A percentile compares a stretch with the other conserved stretches of the same genome.
Conservation (phyloP, 1,284 basidiomycete genomes). For the Papiliotrema laurentii region DNA sequence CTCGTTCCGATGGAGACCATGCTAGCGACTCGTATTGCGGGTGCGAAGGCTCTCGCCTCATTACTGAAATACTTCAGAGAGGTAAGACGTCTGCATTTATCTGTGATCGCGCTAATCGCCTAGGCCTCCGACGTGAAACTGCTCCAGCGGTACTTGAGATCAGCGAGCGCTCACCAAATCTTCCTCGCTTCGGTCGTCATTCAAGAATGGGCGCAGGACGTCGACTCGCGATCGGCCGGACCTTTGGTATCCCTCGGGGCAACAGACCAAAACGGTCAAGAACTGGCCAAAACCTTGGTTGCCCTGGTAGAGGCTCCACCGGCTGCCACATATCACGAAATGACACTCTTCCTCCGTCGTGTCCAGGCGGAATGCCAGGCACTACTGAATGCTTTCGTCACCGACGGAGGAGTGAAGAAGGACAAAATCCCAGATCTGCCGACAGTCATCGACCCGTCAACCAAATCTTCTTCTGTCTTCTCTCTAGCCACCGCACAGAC, state of each 20-base stretch:
- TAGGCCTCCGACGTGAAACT: constrained; percentile 53
- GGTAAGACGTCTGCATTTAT: constrained; percentile 23
- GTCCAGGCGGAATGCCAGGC: constrained; percentile 76
- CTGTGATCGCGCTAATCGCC: constrained; percentile 6
- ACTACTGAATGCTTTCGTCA: constrained; percentile 72
- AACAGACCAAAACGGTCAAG: constrained; percentile 58
- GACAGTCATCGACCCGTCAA: constrained; percentile 67
- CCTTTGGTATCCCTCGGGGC: constrained; percentile 15
- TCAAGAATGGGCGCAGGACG: constrained; percentile 77
- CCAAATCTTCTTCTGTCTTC: constrained; percentile 64
- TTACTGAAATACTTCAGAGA: constrained; percentile 16
- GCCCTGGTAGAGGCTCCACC: constrained; percentile 68
- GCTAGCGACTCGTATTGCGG: constrained; percentile 74
- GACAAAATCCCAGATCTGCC: constrained; percentile 76
- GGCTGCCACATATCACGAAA: constrained; percentile 84
- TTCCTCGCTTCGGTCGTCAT: constrained; percentile 77
- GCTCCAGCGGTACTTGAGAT: constrained; percentile 72
- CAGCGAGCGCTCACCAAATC: constrained; percentile 86
- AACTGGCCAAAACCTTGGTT: constrained; percentile 64
- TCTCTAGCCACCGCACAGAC: constrained; percentile 73
- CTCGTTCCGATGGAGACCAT: constrained; percentile 75
- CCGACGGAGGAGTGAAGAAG: constrained; percentile 78
- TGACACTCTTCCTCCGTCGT: constrained; percentile 73
- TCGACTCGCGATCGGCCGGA: constrained; percentile 15
- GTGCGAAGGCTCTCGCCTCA: constrained; percentile 70